phyloP scores from a whole-genome alignment of 2,329 filamentous ascomycete species.

The Colletotrichum sidae region DNA sequence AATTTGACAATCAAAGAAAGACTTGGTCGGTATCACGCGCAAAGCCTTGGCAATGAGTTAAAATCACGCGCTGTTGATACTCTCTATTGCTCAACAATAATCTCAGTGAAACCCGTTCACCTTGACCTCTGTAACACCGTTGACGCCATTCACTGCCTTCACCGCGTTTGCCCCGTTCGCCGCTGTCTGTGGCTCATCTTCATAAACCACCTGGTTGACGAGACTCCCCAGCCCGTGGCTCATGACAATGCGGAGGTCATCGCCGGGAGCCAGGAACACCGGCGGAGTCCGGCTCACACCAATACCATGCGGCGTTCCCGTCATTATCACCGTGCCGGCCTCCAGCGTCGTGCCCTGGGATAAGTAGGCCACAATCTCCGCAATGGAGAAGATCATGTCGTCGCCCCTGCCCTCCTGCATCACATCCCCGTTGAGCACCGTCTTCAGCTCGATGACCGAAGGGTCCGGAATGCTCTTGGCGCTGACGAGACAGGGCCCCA shows the following conservation, averaged over 20 bases:
- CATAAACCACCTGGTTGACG: conserved; percentile 37
- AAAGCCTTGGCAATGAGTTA: no score
- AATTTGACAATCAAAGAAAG: fast-evolving
- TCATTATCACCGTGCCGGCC: conserved; percentile 44
- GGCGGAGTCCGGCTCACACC: conserved; percentile 39
- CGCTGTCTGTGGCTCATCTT: not conserved
- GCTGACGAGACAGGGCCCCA: conserved; percentile 47
- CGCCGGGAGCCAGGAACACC: conserved; percentile 37
- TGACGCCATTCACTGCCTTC: conserved; percentile 21
- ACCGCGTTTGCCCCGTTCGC: not conserved
- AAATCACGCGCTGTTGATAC: no score
- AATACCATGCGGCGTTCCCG: conserved; percentile 43
- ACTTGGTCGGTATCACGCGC: no score
- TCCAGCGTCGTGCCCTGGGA: conserved; percentile 43
- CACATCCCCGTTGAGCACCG: conserved; percentile 40
- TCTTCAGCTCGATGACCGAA: conserved; percentile 35
- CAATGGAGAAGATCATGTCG: conserved; percentile 46
- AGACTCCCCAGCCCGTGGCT: conserved; percentile 40
- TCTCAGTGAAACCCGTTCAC: conserved; percentile 21
- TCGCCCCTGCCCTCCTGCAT: conserved; percentile 40
- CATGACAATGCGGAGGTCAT: conserved; percentile 38
- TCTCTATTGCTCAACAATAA: not conserved
- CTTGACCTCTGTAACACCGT: conserved; percentile 11
- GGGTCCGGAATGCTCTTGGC: conserved; percentile 24
- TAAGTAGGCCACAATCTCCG: conserved; percentile 41